Base-by-base conservation (phyloP, 139 green algal genomes). In the Nannochloris sp. region DNA sequence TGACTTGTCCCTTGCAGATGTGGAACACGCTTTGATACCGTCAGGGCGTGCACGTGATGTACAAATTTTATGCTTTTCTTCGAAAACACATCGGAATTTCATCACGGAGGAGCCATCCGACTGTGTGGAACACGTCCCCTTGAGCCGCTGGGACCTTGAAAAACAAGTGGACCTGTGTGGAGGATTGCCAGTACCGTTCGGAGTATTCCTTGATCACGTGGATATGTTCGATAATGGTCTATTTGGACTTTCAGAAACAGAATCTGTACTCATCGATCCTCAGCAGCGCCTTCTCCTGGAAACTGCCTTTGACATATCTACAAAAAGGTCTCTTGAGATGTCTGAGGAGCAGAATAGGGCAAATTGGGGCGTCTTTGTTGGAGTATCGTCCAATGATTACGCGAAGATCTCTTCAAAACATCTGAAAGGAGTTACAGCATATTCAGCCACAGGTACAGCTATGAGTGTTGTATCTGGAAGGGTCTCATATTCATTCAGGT, bases 221-320 rank as follows among this genome's bases (percentile, higher is more conserved):
- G 70, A 68, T 18, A 8, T 44, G 15, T 92, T 89, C 69, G 85
- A 92, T 60, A 51, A 62, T 5, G 48, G 48, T 2, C 57, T 55
- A n/a, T 58, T 81, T 50, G 57, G 55, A 48, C 37, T 74, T 25
- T 53, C 60, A 0, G 70, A 73, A 1, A 57, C 74, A 5, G 87
- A 94, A 62, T 74, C 85, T 0, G 60, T 48, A 4, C 68, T 78
- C 4, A 86, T 94, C 78, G 86, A 94, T 71, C 82, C 86, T 4
- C 87, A 94, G 70, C 86, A 94, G 71, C 77, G 87, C 5, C 49
- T 90, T 49, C 70, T 94, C 57, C 67, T 91, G 55, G 67, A 84
- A 31, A 68, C 57, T n/a, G 67, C 69, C 16, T 69, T 59, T 12
- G 51, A 81, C 23, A 75, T 69, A 10, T 16, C 74, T 48, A 62